Percentiles rank a stretch among this genome's conserved stretches.
phyloP scores from a whole-genome alignment of 2,329 filamentous ascomycete species.

The Aspergillus piperis region DNA sequence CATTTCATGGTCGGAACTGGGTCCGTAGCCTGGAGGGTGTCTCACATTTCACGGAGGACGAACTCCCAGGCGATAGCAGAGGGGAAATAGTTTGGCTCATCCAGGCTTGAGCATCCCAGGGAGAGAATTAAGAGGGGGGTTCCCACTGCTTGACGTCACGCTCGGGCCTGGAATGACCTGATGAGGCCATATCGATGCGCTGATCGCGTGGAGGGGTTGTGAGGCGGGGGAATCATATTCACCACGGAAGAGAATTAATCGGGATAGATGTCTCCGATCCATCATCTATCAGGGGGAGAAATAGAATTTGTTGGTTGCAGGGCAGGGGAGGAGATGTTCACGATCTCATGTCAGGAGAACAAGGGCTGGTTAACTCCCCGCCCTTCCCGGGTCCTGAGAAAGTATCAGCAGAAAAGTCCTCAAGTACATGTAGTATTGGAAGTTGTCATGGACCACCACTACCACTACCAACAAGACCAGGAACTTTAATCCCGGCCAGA shows the following conservation, averaged over 20 bases:
- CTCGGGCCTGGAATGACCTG: constrained; percentile 4
- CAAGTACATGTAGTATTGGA: not conserved
- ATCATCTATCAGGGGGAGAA: no score
- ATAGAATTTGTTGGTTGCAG: not conserved
- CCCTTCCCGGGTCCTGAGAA: not conserved
- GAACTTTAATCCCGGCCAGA: constrained; percentile 6
- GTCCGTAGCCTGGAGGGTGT: not conserved
- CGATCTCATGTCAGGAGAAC: not conserved
- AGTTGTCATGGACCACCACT: not conserved
- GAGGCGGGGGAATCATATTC: not conserved
- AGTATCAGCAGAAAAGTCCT: not conserved
- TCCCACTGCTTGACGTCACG: constrained; percentile 8
- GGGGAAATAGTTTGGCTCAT: not conserved
- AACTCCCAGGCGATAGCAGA: not conserved
- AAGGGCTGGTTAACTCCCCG: not conserved
- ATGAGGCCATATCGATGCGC: not conserved
- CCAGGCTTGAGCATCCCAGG: not conserved
- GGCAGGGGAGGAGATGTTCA: not conserved
- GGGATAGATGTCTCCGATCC: not conserved
- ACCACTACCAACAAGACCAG: not conserved
- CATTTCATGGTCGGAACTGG: not conserved
- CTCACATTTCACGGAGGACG: not conserved
- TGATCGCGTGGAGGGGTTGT: not conserved
- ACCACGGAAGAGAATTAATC: not conserved
- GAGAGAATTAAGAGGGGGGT: not conserved